phyloP scores from a whole-genome alignment of 2,329 filamentous ascomycete genomes.

The Colletotrichum theobromicola region DNA sequence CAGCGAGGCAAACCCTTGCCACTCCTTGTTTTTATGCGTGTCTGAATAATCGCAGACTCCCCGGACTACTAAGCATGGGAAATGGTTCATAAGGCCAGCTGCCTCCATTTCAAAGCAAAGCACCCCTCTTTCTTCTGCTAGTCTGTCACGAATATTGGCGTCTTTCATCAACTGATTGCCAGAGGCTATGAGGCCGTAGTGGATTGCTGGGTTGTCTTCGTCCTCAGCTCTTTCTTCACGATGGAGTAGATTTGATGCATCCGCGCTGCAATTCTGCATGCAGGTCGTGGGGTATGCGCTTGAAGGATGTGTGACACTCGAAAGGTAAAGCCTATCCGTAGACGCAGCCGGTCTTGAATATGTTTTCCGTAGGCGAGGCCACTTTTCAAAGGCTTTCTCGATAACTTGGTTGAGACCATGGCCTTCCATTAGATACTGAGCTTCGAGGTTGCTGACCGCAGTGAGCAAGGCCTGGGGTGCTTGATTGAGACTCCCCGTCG shows the following conservation, averaged over 20 bases:
- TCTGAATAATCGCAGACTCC: slow-evolving; percentile 47
- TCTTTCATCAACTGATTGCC: slow-evolving; percentile 42
- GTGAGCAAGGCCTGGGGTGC: slow-evolving; percentile 17
- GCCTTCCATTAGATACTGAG: background rate
- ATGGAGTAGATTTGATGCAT: too few species aligned
- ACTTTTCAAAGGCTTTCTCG: background rate
- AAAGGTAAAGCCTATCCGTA: too few species aligned
- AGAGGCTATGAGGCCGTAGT: slow-evolving; percentile 33
- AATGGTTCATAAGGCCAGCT: slow-evolving; percentile 29
- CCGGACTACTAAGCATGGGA: slow-evolving; percentile 40
- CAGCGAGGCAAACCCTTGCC: slow-evolving; percentile 39
- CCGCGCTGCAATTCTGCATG: too few species aligned
- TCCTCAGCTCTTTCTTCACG: too few species aligned
- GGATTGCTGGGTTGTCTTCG: slow-evolving; percentile 7
- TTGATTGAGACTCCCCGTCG: slow-evolving; percentile 1
- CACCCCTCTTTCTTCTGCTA: background rate
- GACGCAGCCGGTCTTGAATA: too few species aligned
- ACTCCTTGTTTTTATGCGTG: slow-evolving; percentile 41
- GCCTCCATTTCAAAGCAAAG: slow-evolving; percentile 34
- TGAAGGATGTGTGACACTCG: too few species aligned
- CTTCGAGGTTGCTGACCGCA: background rate
- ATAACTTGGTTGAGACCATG: slow-evolving; percentile 8
- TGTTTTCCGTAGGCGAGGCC: background rate
- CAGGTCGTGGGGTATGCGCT: too few species aligned
- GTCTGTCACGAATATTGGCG: slow-evolving; percentile 31